Conservation (phyloP, 1,284 basidiomycete genomes). For the Violaceomyces palustris region DNA sequence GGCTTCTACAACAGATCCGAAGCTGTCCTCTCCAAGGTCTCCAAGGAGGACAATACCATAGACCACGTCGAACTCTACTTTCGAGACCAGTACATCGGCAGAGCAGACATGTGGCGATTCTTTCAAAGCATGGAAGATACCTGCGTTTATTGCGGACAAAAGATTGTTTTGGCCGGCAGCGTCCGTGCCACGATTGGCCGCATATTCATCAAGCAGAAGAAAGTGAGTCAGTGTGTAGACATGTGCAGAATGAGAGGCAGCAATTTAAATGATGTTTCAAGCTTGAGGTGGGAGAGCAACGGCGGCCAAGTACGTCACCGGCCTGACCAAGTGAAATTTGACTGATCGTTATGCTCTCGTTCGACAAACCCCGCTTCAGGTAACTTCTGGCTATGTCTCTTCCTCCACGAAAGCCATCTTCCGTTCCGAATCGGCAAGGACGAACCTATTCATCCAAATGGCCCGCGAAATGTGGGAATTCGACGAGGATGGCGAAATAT, state of each 20-base stretch:
- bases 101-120: constrained; percentile 52
- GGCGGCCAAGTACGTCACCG: no score
- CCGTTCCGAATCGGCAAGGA: constrained; percentile 77
- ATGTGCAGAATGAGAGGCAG: no score
- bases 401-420: constrained; percentile 81
- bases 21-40: constrained; percentile 34
- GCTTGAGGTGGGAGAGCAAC: no score
- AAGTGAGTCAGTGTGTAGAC: no score
- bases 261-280: no score
- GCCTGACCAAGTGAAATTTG: no score
- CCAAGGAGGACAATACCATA: constrained; percentile 33
- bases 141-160: constrained; percentile 51
- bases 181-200: constrained; percentile 48
- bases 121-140: constrained; percentile 41
- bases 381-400: constrained; percentile 76
- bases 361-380: no score
- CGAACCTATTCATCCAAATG: constrained; percentile 80
- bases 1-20: constrained; percentile 43
- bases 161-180: constrained; percentile 42
- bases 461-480: constrained; percentile 96
- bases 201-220: constrained; percentile 46
- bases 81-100: constrained; percentile 49
- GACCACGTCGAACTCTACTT: constrained; percentile 52
- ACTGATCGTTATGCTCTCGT: no score
- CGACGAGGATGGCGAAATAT: constrained; percentile 76